Evolutionary conservation across 2,329 filamentous ascomycete genomes (phyloP), one percentile per base, ranked within the genome.

Genomic region (Didymella pomorum): DNA sequence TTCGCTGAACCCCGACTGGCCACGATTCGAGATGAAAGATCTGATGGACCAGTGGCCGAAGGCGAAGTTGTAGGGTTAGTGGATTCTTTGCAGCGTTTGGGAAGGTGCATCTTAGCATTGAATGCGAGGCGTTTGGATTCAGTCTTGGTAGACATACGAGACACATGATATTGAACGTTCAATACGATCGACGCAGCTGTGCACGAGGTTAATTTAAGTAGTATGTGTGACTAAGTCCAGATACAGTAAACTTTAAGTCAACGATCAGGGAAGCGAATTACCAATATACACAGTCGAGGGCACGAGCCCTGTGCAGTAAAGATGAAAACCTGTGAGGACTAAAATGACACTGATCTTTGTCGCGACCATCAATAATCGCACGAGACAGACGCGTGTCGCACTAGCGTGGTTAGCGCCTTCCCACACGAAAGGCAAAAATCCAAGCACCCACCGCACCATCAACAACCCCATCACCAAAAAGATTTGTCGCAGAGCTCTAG

Each of bases 1-100:
- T 6, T 66, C 65, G 2, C 67, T 79, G 11, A 86, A 86, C 65
- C 79, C 82, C 8, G 84, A 86, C 68, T 89, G 80, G 72, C 86
- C 86, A 8, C 79, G 82, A 46, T 78, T 78, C 4, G 85, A 88
- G 79, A 81, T 88, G 80, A 82, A 75, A 51, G 83, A 87, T 64
- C 67, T 87, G 52, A 55, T 80, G 53, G 75, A 79, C 28, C 62
- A 63, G 42, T 71, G 68, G 63, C 67, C 69, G 10, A 70, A 65
- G 62, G 69, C 71, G n/a, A 72, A 66, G 67, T 62, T 73, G 65
- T 73, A 65, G 28, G 25, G 7, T 11, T 7, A 23, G 37, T 20
- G 16, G 14, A 5, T 14, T 8, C 16, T 31, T n/a, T 21, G 39
- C 29, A 21, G 12, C 21, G 14, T 23, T 37, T 52, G 42, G 23